Evolutionary conservation across 1,139 yeast species (phyloP).

Genomic region (Zhuliangozyma blackwelliae): DNA sequence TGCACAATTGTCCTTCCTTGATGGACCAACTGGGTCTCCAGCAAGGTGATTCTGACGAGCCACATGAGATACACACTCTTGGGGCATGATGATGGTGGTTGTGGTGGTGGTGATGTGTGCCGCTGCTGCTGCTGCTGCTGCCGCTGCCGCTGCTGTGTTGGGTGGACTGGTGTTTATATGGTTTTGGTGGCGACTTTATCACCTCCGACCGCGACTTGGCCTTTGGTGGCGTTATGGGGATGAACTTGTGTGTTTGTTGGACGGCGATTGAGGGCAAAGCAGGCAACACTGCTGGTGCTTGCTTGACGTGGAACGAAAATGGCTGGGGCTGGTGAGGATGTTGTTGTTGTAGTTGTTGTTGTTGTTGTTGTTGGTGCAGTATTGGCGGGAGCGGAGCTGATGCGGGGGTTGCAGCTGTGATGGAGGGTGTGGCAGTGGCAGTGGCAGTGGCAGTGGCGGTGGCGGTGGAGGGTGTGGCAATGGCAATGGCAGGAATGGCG

Average conservation of each 20-base stretch:
- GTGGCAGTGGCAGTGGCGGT: constrained; percentile 4
- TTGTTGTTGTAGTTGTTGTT: too few relatives aligned
- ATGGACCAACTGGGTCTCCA: constrained; percentile 98
- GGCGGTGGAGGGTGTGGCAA: background rate
- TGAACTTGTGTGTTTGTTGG: constrained; percentile 24
- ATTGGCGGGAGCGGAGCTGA: background rate
- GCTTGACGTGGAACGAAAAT: background rate
- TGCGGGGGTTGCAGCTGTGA: constrained; percentile 3
- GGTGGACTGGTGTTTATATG: background rate
- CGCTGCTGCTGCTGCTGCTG: background rate
- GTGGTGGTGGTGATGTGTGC: constrained; percentile 3
- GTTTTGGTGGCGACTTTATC: constrained; percentile 35
- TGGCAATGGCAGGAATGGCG: too few relatives aligned
- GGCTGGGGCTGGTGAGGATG: background rate
- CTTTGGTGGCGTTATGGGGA: constrained; percentile 45
- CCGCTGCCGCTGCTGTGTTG: background rate
- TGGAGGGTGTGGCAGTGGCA: constrained; percentile 5
- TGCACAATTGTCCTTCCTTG: constrained; percentile 88
- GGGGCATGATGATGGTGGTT: constrained; percentile 22
- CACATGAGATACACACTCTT: constrained; percentile 84
- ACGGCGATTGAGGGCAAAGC: background rate
- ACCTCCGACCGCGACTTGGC: constrained; percentile 26
- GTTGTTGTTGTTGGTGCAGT: background rate
- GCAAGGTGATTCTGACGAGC: constrained; percentile 89
- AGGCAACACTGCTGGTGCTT: too few relatives aligned